phyloP scores from a whole-genome alignment of 352 stramenopile species.

The Pythium aquatile region DNA sequence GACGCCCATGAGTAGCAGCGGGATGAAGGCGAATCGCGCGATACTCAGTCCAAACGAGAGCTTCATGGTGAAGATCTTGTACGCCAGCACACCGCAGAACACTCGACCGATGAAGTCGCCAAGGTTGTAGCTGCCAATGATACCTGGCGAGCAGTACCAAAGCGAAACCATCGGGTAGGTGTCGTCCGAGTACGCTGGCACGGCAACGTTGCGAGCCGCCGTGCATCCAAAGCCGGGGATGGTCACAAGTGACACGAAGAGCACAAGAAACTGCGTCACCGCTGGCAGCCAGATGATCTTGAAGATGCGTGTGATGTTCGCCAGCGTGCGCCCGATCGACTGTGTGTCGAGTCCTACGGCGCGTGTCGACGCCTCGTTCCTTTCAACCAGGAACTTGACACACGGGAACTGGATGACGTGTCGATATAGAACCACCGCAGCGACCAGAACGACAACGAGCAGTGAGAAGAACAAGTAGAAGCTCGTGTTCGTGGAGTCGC shows the following conservation, averaged over 20 bases:
- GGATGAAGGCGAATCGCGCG: constrained; percentile 28
- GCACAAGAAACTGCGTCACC: constrained; percentile 50
- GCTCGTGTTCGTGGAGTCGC: constrained; percentile 28
- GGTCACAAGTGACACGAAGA: constrained; percentile 56
- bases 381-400: constrained; percentile 55
- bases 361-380: constrained; percentile 33
- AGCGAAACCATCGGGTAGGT: constrained; percentile 1
- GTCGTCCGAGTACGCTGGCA: constrained; percentile 21
- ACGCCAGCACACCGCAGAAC: constrained; percentile 27
- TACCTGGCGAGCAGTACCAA: constrained; percentile 35
- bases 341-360: constrained; percentile 34
- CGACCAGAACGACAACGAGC: constrained; percentile 46
- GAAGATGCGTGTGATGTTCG: constrained; percentile 50
- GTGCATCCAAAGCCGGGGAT: constrained; percentile 57
- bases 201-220: constrained; percentile 32
- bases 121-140: constrained; percentile 39
- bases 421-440: constrained; percentile 44
- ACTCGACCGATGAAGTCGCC: constrained; percentile 36
- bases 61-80: constrained; percentile 34
- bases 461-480: constrained; percentile 72
- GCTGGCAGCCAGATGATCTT: constrained; percentile 52
- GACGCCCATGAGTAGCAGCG: constrained; percentile 30
- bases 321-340: constrained; percentile 27
- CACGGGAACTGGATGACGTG: constrained; percentile 33
- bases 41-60: constrained; percentile 20